Evolutionary conservation across 1,284 basidiomycete species (phyloP), one percentile per base, ranked within the genome.

Genomic region (Ustilago cynodontis): DNA sequence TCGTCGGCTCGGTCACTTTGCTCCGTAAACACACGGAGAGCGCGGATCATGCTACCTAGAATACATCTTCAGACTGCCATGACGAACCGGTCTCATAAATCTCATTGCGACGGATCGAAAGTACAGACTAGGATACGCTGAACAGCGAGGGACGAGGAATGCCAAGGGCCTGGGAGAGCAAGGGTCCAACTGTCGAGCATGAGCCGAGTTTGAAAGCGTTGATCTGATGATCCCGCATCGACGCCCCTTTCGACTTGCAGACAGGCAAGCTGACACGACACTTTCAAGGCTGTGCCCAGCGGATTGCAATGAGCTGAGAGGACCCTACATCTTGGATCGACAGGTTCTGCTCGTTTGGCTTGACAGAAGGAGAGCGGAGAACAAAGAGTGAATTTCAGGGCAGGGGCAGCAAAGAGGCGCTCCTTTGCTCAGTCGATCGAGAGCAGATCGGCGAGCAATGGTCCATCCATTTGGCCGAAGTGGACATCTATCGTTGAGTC

Each of bases 151-250:
- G 31, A 33, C 11, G 31, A 33, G 11, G 11, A 33, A 33, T 33
- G 31, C 11, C 16, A 45, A 45, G 43, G n/a, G n/a, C 6, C 11
- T 11, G 6, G 22, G 11, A n/a, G 52, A 56, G 43, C 54, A 56
- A 56, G 39, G 54, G 54, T 56, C 54, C 54, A 56, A 39, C 39
- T 43, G 54, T 56, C 54, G 26, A 56, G 26, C 10, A 45, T 33
- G 18, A 55, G 37, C 26, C 54, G 54, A 56, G 37, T 24, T n/a
- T 14, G n/a, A 22, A 14, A 45, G 29, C 7, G n/a, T 13, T 39
- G 18, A n/a, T 22, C 52, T 54, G 31, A 20, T 54, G n/a, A 6
- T 54, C 29, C 52, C 33, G 31, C 52, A 22, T 22, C 28, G 7
- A 22, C 29, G 24, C 54, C 39, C 8, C 37, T 29, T 41, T 56